Base-by-base conservation (phyloP, 2,329 filamentous ascomycete species). In the Alternaria sp. region DNA sequence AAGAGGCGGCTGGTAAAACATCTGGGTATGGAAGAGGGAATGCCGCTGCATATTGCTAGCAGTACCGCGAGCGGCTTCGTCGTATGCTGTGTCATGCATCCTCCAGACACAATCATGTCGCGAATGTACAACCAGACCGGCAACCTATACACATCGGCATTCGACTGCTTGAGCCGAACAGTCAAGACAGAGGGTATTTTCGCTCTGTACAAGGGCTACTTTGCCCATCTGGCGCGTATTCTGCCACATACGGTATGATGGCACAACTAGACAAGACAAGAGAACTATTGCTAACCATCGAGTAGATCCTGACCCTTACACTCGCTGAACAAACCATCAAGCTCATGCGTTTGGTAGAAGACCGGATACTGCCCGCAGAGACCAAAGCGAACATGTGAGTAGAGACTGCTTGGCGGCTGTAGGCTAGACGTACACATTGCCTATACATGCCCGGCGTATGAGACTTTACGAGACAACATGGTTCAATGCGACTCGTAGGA, bases 121-220 rank as follows among this genome's bases (percentile, higher is more conserved):
- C 91, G 95, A 65, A 90, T 99, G 85, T 99, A 99, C 85, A 99
- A 99, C 83, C 95, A 99, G 80, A 97, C 94, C 64, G 95, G 95
- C 54, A 97, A 97, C 77, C 86, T 99, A n/a, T 99, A 99, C 84
- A 90, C 87, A 69, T 92, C 94, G 60, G 92, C 96, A 5, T 92
- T 97, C 65, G 95, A 99, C 81, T 99, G 95, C 78, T 81, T 98
- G 62, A 88, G 87, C 77, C 94, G 97, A 82, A 99, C 95, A 0
- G 85, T 99, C 63, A 90, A 90, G 77, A 97, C 93, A 0, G 95
- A 99, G 79, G 95, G 95, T 22, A 73, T 97, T 54, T 82, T 98
- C 48, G 95, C 95, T 63, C 92, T 99, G 60, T 99, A 99, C 85
- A 99, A 99, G 84, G 95, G 95, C 60, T 97, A 96, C 84, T 88